These are phyloP conservation scores for Phaeosphaeria sp. DNA, from an alignment of 2,329 filamentous ascomycete species.

Conservation along the genomic window DNA sequence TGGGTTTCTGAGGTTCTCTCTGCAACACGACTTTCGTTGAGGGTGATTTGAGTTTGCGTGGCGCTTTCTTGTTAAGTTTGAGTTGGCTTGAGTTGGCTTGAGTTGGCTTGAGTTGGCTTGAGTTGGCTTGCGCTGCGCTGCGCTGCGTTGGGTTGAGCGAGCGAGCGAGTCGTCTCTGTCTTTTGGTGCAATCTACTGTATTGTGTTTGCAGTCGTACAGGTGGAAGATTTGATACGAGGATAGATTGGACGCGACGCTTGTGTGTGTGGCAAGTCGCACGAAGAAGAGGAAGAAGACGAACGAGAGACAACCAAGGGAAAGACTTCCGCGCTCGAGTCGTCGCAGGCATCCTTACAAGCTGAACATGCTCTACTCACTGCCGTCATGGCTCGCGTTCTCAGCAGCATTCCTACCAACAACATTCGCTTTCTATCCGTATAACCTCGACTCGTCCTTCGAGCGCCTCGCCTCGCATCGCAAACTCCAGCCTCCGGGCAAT, in stretches of 20 bases:
- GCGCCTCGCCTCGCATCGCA: constrained; percentile 11
- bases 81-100: neutral
- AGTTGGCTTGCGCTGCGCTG: neutral
- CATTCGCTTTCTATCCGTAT: constrained; percentile 47
- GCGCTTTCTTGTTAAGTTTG: neutral
- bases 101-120: neutral
- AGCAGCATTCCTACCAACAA: constrained; percentile 33
- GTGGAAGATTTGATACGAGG: neutral
- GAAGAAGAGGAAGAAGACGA: neutral
- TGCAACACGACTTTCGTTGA: neutral
- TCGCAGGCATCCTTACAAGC: too few relatives aligned
- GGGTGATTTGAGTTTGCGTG: neutral
- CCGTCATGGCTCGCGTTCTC: constrained; percentile 31
- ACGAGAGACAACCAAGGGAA: neutral
- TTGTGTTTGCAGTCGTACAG: neutral
- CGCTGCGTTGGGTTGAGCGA: neutral
- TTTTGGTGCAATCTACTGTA: neutral
- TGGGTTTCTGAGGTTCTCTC: neutral
- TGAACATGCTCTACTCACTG: constrained; percentile 23
- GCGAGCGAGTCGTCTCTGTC: neutral
- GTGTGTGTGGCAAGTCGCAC: neutral
- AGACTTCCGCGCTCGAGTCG: too few relatives aligned
- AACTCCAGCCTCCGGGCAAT: constrained; percentile 3
- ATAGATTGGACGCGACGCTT: neutral
- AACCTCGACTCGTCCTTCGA: constrained; percentile 12